These are phyloP conservation scores for Colletotrichum plurivorum DNA, from an alignment of 2,329 filamentous ascomycete genomes.

Conservation along the genomic window DNA sequence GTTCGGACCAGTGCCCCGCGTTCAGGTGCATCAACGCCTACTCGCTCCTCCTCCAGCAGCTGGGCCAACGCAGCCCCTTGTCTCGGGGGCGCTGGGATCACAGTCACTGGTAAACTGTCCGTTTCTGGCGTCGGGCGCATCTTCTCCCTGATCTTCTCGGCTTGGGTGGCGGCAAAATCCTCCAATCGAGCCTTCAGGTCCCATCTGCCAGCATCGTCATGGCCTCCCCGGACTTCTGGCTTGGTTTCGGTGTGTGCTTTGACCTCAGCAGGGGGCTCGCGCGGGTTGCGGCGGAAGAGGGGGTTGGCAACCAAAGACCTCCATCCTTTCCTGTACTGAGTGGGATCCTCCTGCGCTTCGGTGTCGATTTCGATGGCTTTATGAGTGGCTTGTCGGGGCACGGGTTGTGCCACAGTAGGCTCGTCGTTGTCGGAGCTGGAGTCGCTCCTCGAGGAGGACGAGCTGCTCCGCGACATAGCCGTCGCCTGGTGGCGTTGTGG, in stretches of 20 bases:
- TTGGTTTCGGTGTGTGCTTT: constrained; percentile 27
- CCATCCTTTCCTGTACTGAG: constrained; percentile 46
- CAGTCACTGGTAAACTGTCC: constrained; percentile 69
- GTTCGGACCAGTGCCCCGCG: constrained; percentile 27
- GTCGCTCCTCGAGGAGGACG: constrained; percentile 21
- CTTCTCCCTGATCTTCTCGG: constrained; percentile 71
- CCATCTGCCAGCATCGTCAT: constrained; percentile 59
- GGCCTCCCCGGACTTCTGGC: constrained; percentile 41
- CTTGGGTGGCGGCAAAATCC: constrained; percentile 73
- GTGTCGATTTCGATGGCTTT: constrained; percentile 43
- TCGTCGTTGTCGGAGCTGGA: constrained; percentile 44
- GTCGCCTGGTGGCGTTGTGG: constrained; percentile 18
- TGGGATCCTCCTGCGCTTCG: constrained; percentile 44
- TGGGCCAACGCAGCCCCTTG: constrained; percentile 69
- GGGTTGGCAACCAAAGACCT: constrained; percentile 48
- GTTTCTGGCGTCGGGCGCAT: constrained; percentile 68
- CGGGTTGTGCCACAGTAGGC: constrained; percentile 32
- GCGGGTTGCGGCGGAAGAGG: constrained; percentile 46
- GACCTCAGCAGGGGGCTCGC: constrained; percentile 31
- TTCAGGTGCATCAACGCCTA: constrained; percentile 11
- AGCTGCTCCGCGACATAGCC: constrained; percentile 24
- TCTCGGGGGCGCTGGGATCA: constrained; percentile 74
- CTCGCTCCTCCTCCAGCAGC: constrained; percentile 68
- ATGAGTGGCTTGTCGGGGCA: constrained; percentile 33
- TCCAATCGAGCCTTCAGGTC: constrained; percentile 71